Base-by-base conservation (phyloP, 306 rosid genomes). In the Castanea crenata region DNA sequence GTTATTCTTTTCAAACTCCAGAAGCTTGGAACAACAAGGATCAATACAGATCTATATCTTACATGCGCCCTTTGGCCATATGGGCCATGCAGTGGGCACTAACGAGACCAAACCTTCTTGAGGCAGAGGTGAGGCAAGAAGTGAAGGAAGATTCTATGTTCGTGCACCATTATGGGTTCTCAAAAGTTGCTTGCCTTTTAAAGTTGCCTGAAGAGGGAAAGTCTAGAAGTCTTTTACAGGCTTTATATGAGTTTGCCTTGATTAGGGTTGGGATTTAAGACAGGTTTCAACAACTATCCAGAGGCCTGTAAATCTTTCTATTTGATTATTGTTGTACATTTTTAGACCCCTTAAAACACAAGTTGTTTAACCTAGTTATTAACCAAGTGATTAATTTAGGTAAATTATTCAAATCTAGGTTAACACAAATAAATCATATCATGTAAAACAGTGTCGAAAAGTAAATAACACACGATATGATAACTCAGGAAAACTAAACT, bases 1-100 rank as follows among this genome's bases (percentile, higher is more conserved):
- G 98, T 46, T 94, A 90, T 81, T 82, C 93, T 72, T 94, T 94
- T 76, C 98, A 94, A 84, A 94, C 97, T 19, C 98, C 98, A 1
- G 98, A 94, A 85, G 98, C 90, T 67, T 94, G 98, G 98, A 88
- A 74, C 69, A 86, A 88, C 9, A 67, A 77, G 0, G 97, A 79
- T 74, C 89, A 80, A 84, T 94, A 87, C 70, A 82, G 98, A 82
- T 91, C 98, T 31, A 63, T 94, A 49, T 79, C 84, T 76, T 94
- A 94, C 88, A 94, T 94, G 98, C 93, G 98, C 41, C 98, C 98
- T 69, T 87, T 94, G 63, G 97, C 97, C 32, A 94, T 94, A 83
- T 94, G 98, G 98, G 93, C 98, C n/a, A 94, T 94, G 97, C 98
- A 94, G 57, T 94, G 98, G 98, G 97, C 91, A 64, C 55, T 94